These are phyloP conservation scores for Vigna trinervia DNA, from an alignment of 306 rosid species.

Conservation along the genomic window DNA sequence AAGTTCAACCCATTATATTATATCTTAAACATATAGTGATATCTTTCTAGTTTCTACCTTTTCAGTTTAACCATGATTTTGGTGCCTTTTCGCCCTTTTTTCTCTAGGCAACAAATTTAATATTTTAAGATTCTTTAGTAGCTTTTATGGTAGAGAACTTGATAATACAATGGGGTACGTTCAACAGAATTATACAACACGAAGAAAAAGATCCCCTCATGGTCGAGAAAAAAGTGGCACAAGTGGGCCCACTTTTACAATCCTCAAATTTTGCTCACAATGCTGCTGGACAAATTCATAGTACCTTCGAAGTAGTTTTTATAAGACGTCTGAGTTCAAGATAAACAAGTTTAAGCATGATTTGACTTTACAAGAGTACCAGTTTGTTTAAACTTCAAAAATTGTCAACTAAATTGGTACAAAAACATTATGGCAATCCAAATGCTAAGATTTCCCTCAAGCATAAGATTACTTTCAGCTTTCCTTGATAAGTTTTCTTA, in stretches of 20 bases:
- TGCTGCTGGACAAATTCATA: conserved; percentile 32
- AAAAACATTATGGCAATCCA: conserved; percentile 52
- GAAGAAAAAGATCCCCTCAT: conserved; percentile 43
- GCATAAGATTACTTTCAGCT: conserved; percentile 36
- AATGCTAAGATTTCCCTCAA: conserved; percentile 28
- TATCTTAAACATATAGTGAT: conserved; percentile 26
- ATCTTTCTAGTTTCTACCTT: conserved; percentile 45
- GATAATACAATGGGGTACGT: conserved; percentile 52
- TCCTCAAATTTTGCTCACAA: conserved; percentile 34
- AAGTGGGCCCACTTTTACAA: conserved; percentile 55
- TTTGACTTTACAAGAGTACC: conserved; percentile 59
- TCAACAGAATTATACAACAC: conserved; percentile 45
- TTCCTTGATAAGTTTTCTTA: conserved; percentile 45
- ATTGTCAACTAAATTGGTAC: conserved; percentile 63
- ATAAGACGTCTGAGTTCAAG: conserved; percentile 14
- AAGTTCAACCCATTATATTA: conserved; percentile 29
- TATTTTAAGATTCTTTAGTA: conserved; percentile 40
- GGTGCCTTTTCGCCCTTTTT: conserved; percentile 40
- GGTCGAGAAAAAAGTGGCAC: conserved; percentile 45
- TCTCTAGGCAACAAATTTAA: conserved; percentile 43
- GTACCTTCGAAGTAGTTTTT: conserved; percentile 42
- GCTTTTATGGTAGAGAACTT: conserved; percentile 54
- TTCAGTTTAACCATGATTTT: conserved; percentile 44
- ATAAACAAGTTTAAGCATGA: conserved; percentile 29
- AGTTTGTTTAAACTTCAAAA: conserved; percentile 39